phyloP scores from a whole-genome alignment of 1,139 yeast genomes.

The Taphrina sp. region DNA sequence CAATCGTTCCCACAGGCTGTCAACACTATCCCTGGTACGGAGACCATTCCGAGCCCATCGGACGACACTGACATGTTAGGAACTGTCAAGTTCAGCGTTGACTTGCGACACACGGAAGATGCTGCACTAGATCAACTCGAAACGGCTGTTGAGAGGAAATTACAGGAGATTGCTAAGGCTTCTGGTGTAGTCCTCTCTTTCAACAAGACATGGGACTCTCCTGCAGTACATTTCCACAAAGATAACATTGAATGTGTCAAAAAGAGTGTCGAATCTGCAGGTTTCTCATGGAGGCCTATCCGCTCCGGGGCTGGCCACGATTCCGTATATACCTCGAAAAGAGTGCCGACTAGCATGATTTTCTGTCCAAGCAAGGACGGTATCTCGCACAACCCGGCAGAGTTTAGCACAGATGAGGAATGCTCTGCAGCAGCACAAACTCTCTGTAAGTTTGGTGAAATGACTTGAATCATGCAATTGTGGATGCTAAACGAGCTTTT shows the following conservation, averaged over 20 bases:
- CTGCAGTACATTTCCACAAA: slow-evolving; percentile 58
- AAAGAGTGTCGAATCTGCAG: neutral
- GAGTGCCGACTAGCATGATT: slow-evolving; percentile 70
- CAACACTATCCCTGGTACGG: slow-evolving; percentile 57
- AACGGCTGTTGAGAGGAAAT: slow-evolving; percentile 47
- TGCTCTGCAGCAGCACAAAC: slow-evolving; percentile 60
- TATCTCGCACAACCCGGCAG: slow-evolving; percentile 67
- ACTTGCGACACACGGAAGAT: slow-evolving; percentile 58
- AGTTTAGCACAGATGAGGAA: slow-evolving; percentile 63
- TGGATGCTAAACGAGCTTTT: too few relatives aligned
- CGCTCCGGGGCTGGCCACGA: slow-evolving; percentile 9
- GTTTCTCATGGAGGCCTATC: neutral
- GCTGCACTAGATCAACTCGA: slow-evolving; percentile 48
- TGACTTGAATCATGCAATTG: neutral
- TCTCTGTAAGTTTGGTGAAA: slow-evolving; percentile 40
- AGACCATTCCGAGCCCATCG: neutral
- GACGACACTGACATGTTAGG: slow-evolving; percentile 41
- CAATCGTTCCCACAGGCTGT: slow-evolving; percentile 64
- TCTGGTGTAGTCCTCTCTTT: slow-evolving; percentile 49
- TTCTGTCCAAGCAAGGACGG: slow-evolving; percentile 71
- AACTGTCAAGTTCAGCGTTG: slow-evolving; percentile 57
- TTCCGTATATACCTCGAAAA: slow-evolving; percentile 57
- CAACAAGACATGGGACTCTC: slow-evolving; percentile 48
- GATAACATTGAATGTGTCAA: slow-evolving; percentile 46
- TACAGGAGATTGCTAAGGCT: slow-evolving; percentile 46